phyloP scores from a whole-genome alignment of 305 asterid genomes.

The Fraxinus angustifolia region DNA sequence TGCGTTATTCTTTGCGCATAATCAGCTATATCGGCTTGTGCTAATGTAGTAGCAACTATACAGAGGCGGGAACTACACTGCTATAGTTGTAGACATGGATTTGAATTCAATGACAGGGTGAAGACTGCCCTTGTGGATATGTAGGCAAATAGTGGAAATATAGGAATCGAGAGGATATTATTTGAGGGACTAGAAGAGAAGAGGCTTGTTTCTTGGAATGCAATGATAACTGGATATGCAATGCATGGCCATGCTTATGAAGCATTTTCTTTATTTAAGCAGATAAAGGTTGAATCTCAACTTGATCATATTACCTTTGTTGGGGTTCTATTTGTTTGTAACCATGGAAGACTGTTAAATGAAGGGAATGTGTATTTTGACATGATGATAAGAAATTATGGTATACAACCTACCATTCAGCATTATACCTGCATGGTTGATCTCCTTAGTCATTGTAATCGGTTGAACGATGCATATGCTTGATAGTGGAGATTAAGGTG shows the following conservation, averaged over 20 bases:
- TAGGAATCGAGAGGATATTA: constrained; percentile 41
- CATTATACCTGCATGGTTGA: constrained; percentile 66
- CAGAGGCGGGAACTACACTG: constrained; percentile 61
- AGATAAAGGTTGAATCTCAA: constrained; percentile 33
- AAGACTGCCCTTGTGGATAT: constrained; percentile 63
- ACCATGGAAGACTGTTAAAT: constrained; percentile 48
- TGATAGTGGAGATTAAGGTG: constrained; percentile 42
- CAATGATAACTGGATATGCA: constrained; percentile 66
- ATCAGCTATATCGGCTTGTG: constrained; percentile 43
- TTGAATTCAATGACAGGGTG: constrained; percentile 44
- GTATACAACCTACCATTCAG: constrained; percentile 49
- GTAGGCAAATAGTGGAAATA: constrained; percentile 62
- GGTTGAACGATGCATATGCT: constrained; percentile 49
- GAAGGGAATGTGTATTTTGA: constrained; percentile 44
- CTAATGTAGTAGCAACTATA: constrained; percentile 38
- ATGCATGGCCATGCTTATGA: constrained; percentile 60
- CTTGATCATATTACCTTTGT: constrained; percentile 66
- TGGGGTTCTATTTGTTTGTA: constrained; percentile 65
- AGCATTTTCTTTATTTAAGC: constrained; percentile 43
- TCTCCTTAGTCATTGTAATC: constrained; percentile 58
- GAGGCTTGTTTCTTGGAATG: constrained; percentile 66
- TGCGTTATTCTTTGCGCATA: too few species aligned
- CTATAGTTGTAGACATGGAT: constrained; percentile 49
- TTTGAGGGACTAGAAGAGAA: constrained; percentile 45
- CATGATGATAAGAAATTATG: constrained; percentile 39